Evolutionary conservation across 305 asterid species (phyloP), one percentile per base, ranked within the genome.

Genomic region (Solanum hybrid): DNA sequence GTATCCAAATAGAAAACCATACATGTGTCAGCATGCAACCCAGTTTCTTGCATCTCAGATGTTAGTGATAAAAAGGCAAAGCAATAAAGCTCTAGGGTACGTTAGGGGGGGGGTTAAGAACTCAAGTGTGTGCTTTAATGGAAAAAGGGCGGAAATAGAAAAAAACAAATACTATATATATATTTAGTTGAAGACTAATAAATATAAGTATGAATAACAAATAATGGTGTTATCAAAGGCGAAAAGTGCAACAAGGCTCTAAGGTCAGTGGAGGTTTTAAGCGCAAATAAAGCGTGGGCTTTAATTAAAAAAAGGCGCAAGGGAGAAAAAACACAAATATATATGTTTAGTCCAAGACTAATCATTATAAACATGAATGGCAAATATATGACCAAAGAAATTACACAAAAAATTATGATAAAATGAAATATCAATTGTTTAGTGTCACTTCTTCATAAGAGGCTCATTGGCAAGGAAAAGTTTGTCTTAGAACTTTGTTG

Each of bases 1-100:
- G 85, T 34, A 51, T 79, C 86, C 86, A 79, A 36, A 37, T 79
- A 79, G 86, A 79, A 79, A 79, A 79, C 13, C 86, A 79, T 78
- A 35, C 64, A 79, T 37, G 35, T 38, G 32, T 24, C 60, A 79
- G 34, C 86, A 79, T 37, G 86, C 64, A 37, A 79, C 22, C 64
- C 64, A 79, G 86, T 79, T 79, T 79, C 34, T 37, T 12, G 64
- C 34, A 79, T 79, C 86, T n/a, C 22, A 6, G 12, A 24, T 37
- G 1, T 24, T 79, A 12, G 64, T 24, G 34, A 24, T 11, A 13
- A 24, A 37, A 78, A 37, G 34, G 64, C 64, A 37, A 79, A 12
- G 86, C 86, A 79, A 79, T 17, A 79, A 12, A 13, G 78, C 78
- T 73, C 78, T 29, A 29, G 22, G 78, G n/a, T 73, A 11, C 78